Percentiles rank a stretch among this genome's conserved stretches.
Conservation (phyloP, 257 asterid genomes). For the Catharanthus roseus region DNA sequence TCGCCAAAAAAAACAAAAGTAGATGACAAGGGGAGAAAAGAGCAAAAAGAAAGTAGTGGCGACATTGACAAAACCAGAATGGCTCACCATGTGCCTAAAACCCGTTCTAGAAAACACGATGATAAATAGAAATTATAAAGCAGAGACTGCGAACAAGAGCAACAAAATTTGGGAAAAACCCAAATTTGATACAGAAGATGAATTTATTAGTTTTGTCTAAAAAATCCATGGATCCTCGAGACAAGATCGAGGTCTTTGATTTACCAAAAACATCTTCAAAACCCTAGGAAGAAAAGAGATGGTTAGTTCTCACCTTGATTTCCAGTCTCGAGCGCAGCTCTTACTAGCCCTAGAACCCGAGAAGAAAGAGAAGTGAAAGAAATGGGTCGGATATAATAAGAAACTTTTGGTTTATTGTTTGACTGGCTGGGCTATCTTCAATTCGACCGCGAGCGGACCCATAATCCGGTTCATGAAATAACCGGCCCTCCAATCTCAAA, state of each 20-base stretch:
- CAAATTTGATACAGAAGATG: not conserved
- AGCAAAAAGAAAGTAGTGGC: not conserved
- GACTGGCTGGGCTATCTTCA: not conserved
- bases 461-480: no score
- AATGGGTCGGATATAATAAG: not conserved
- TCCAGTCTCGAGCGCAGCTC: constrained; percentile 9
- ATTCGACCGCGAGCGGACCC: not conserved
- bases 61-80: not conserved
- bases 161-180: not conserved
- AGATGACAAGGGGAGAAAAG: no score
- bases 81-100: not conserved
- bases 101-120: not conserved
- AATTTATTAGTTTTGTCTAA: not conserved
- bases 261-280: not conserved
- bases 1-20: not conserved
- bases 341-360: constrained; percentile 3
- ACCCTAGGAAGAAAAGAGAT: no score
- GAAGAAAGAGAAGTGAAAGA: not conserved
- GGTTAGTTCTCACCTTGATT: not conserved
- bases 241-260: not conserved
- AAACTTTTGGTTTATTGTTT: no score
- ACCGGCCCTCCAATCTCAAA: no score
- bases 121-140: not conserved
- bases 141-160: not conserved
- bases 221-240: not conserved